Conservation (phyloP, 2,329 filamentous ascomycete species). For the Ilyonectria robusta region DNA sequence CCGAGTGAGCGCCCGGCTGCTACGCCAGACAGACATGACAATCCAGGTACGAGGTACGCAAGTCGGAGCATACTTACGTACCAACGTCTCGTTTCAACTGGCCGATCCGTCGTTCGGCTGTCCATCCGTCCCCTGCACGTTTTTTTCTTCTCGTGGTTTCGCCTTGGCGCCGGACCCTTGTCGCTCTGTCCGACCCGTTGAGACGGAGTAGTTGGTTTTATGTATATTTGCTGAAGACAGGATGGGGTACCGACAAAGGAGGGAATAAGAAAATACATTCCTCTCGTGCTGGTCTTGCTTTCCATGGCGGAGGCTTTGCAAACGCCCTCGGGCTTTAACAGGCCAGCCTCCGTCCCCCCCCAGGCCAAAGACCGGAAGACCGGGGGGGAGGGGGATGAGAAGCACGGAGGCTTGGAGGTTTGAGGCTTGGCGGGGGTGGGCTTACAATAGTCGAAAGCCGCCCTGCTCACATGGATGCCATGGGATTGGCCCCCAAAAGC, state of each 20-base stretch:
- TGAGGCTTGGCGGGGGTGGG: constrained; percentile 12
- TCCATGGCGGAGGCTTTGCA: not conserved
- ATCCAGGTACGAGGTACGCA: not conserved
- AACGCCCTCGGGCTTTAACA: not conserved
- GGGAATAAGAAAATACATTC: not conserved
- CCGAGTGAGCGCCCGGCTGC: not conserved
- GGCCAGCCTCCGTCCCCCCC: not conserved
- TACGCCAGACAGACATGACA: not conserved
- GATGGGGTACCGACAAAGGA: not conserved
- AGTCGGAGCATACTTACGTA: not conserved
- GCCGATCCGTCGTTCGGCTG: not conserved
- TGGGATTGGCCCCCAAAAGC: not conserved
- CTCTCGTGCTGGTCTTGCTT: not conserved
- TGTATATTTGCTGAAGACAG: not conserved
- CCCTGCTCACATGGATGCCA: constrained; percentile 16
- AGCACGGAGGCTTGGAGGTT: constrained; percentile 12
- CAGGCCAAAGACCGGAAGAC: not conserved
- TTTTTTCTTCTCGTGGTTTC: not conserved
- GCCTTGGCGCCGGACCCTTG: not conserved
- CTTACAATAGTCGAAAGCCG: constrained; percentile 13
- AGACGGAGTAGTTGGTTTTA: not conserved
- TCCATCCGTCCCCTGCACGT: not conserved
- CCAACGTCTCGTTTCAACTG: not conserved
- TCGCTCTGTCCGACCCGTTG: not conserved
- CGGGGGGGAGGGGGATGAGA: not conserved